Evolutionary conservation across 139 green algal species (phyloP), one percentile per base, ranked within the genome.

Genomic region (Nannochloris sp.): DNA sequence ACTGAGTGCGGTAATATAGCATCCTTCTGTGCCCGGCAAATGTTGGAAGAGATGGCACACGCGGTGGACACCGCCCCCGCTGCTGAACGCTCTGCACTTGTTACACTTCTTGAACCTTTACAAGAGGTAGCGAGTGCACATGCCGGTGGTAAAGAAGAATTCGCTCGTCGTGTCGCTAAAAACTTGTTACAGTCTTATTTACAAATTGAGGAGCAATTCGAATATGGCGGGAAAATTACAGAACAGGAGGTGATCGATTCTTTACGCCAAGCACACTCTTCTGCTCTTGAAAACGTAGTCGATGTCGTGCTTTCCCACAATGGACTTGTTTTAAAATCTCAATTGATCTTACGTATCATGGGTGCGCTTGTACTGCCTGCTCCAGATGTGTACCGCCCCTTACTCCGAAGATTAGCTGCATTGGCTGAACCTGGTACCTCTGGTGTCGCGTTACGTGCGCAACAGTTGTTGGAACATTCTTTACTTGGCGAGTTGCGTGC

Each of bases 181-280:
- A 65, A 81, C 30, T 79, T 97, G 24, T 69, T 97, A 8, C 81
- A 92, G 37, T 39, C 71, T 19, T 95, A 91, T 73, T 75, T 96
- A 42, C 29, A 93, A 65, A 64, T 68, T 15, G 65, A 61, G 47
- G 71, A 80, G 75, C 37, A 45, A 44, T 82, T 82, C 67, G 62
- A 77, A 56, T 60, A 24, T 29, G 56, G 44, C 3, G 69, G 72
- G n/a, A 47, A 65, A 27, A 75, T 70, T 29, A 92, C 88, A 6
- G 88, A 95, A 70, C 87, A 92, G 69, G 91, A 97, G 66, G 81
- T 93, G 29, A 85, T 97, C 38, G 89, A 97, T 62, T 57, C 58
- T 6, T 75, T 97, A 62, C 79, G 91, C 55, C 80, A 90, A 74
- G 75, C 77, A 63, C 68, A 89, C 74, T 71, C 36, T 51, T 75